Base-by-base conservation (phyloP, 2,329 filamentous ascomycete genomes). In the Arthrobotrys pseudoclavata region DNA sequence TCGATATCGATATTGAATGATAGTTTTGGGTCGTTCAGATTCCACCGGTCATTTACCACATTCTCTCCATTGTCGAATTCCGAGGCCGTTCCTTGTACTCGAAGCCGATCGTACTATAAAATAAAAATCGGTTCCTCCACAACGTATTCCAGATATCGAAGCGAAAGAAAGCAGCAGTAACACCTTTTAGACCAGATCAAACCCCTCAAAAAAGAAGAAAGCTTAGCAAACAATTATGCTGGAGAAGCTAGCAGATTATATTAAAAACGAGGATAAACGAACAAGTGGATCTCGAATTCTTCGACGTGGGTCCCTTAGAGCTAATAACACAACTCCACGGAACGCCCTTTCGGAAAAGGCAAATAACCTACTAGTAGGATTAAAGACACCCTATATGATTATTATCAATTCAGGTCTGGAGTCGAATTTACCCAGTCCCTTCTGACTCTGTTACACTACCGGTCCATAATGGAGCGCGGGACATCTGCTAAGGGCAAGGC, bases 371-470 rank as follows among this genome's bases (percentile, higher is more conserved):
- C 22, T 13, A 22, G 7, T 2, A 37, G 6, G 26, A 29, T 29
- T 53, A 53, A 53, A n/a, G 24, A 18, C 50, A 20, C n/a, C 31
- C 52, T 57, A 29, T 29, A 57, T 34, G 34, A 12, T 60, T 40
- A 60, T 60, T 60, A 24, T 42, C 55, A 42, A 40, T 60, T 60
- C 34, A 60, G 12, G 55, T 72, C 47, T 71, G 57, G 68, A 72
- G 62, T 66, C 61, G 60, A 64, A 72, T 72, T 72, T 72, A 72
- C 48, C 69, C 69, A 57, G 47, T 60, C 34, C 31, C 66, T 60
- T 64, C 60, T 72, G 60, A 52, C 69, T 45, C 60, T 60, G 55
- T 69, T 60, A 69, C 48, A 40, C 48, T 24, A 55, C 26, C 50
- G 34, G 34, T 18, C 15, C 55, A 60, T 61, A 47, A 60, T 60